A percentile compares a stretch with the other conserved stretches of the same genome.
Evolutionary conservation across 176 grass and related monocot species (phyloP).

Genomic region (Eremochloa ophiuroides): DNA sequence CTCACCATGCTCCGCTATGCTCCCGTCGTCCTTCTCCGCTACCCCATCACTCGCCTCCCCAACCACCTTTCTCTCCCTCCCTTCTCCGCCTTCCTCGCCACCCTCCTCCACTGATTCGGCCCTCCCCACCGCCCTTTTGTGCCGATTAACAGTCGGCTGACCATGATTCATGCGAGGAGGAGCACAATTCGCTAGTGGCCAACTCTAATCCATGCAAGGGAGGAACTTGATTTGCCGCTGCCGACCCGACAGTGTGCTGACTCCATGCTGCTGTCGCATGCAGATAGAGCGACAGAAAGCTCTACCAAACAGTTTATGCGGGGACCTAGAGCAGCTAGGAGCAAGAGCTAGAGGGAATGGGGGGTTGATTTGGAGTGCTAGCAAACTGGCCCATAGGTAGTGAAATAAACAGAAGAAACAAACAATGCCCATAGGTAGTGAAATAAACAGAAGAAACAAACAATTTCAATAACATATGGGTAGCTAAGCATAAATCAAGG

Average conservation of each 20-base stretch:
- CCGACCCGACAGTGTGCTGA: neutral
- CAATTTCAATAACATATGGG: neutral
- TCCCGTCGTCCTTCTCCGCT: neutral
- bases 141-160: neutral
- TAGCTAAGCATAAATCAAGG: neutral
- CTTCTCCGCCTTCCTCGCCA: neutral
- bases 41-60: neutral
- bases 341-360: neutral
- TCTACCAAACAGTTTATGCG: neutral
- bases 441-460: constrained; percentile 16
- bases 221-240: no score
- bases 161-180: neutral
- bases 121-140: no score
- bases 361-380: neutral
- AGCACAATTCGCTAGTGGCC: neutral
- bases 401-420: constrained; percentile 9
- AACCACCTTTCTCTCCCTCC: neutral
- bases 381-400: neutral
- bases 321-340: neutral
- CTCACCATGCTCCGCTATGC: neutral
- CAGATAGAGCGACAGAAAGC: neutral
- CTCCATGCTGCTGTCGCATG: neutral
- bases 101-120: neutral
- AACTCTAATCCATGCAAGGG: neutral
- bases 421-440: neutral